These are phyloP conservation scores for Malassezia globosa DNA, from an alignment of 1,284 basidiomycete species.

Conservation along the genomic window DNA sequence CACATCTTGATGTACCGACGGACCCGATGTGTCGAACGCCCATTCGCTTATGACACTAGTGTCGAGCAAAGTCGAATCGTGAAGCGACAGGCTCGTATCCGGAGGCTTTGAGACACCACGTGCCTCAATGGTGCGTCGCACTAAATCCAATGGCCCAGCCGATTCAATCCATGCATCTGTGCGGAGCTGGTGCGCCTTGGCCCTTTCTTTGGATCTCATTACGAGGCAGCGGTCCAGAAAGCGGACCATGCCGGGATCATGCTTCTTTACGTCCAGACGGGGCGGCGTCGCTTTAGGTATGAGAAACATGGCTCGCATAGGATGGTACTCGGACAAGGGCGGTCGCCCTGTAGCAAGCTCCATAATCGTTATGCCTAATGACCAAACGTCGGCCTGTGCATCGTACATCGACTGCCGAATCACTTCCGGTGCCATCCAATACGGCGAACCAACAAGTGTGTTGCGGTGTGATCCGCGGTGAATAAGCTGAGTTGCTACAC, in stretches of 20 bases:
- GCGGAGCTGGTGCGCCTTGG: conserved; percentile 77
- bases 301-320: conserved; percentile 50
- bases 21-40: conserved; percentile 11
- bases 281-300: conserved; percentile 66
- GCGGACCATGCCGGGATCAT: conserved; percentile 76
- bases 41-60: conserved; percentile 11
- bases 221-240: conserved; percentile 82
- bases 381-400: conserved; percentile 50
- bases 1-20: too few species aligned
- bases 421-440: conserved; percentile 96
- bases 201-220: conserved; percentile 79
- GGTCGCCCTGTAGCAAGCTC: conserved; percentile 51
- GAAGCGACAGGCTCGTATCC: conserved; percentile 49
- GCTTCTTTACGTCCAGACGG: conserved; percentile 63
- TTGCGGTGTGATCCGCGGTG: conserved; percentile 69
- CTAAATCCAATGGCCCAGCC: conserved; percentile 49
- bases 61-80: conserved; percentile 6
- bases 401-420: conserved; percentile 78
- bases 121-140: conserved; percentile 38
- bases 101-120: conserved; percentile 1
- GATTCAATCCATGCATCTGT: conserved; percentile 80
- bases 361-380: conserved; percentile 49
- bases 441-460: conserved; percentile 82
- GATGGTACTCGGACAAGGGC: conserved; percentile 50
- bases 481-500: conserved; percentile 76